Percentiles rank a stretch among this genome's conserved stretches.
These are phyloP conservation scores for Penicillium fuscoglaucum DNA, from an alignment of 2,329 filamentous ascomycete species.

Conservation along the genomic window DNA sequence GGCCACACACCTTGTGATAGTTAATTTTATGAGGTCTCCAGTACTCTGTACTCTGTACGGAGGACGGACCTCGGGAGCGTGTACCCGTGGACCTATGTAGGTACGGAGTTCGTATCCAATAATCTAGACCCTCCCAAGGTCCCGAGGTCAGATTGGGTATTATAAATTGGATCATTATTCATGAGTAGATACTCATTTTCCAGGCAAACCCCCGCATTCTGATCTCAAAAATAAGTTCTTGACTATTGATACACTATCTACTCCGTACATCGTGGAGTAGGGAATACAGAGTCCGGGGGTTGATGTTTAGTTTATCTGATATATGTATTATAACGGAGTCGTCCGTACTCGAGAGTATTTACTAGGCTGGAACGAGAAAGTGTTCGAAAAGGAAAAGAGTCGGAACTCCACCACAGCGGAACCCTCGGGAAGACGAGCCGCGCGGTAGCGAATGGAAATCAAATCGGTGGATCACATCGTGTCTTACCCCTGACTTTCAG, in stretches of 20 bases:
- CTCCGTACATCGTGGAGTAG: not conserved
- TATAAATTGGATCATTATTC: not conserved
- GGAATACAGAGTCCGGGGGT: not conserved
- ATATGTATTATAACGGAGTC: not conserved
- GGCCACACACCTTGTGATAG: not conserved
- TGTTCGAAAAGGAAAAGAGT: slow-evolving; percentile 12
- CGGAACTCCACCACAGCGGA: slow-evolving; percentile 19
- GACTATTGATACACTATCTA: not conserved
- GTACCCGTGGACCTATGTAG: no score
- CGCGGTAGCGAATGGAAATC: slow-evolving; percentile 20
- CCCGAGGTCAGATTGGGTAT: not conserved
- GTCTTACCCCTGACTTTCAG: not conserved
- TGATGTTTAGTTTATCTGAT: not conserved
- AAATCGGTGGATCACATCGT: slow-evolving; percentile 7
- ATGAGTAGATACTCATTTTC: no score
- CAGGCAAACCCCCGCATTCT: no score
- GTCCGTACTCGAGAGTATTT: not conserved
- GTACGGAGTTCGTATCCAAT: not conserved
- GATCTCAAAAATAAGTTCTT: not conserved
- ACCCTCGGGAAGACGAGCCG: slow-evolving; percentile 22
- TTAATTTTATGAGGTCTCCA: not conserved
- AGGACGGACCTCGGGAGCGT: not conserved
- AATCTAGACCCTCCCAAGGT: not conserved
- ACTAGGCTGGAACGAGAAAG: not conserved
- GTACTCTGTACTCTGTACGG: not conserved